A percentile compares a stretch with the other conserved stretches of the same genome.
phyloP scores from a whole-genome alignment of 495 filamentous ascomycete species.

The Aspergillus bridgeri region DNA sequence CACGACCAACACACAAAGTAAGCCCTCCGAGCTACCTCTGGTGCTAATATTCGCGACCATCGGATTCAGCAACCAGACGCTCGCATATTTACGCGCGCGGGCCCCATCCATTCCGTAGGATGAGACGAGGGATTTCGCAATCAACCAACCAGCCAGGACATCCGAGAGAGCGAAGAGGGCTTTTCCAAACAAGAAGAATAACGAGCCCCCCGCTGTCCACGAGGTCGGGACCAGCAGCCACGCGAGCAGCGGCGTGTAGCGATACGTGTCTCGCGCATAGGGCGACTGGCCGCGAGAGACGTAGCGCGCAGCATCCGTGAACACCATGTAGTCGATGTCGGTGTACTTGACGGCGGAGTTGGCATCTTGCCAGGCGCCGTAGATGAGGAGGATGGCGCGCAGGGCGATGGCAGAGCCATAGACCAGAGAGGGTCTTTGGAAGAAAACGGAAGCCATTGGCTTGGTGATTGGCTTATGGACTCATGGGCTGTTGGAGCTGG shows the following conservation, averaged over 20 bases:
- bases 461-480: background rate
- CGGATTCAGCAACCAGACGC: constrained; percentile 91
- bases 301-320: constrained; percentile 92
- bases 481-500: too few species aligned
- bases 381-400: constrained; percentile 68
- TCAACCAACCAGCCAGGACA: constrained; percentile 82
- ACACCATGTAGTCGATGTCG: constrained; percentile 98
- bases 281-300: constrained; percentile 63
- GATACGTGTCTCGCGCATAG: constrained; percentile 88
- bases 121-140: constrained; percentile 55
- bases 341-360: constrained; percentile 92
- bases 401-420: constrained; percentile 67
- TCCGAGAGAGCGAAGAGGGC: constrained; percentile 80
- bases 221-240: constrained; percentile 86
- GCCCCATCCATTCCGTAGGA: constrained; percentile 44
- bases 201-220: constrained; percentile 32
- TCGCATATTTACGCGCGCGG: constrained; percentile 66
- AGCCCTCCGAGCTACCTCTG: constrained; percentile 85
- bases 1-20: constrained; percentile 79
- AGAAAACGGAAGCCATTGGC: constrained; percentile 27
- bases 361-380: constrained; percentile 88
- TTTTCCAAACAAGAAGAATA: constrained; percentile 76
- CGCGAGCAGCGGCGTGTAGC: constrained; percentile 90
- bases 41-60: constrained; percentile 98
- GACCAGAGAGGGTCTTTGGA: constrained; percentile 49